A percentile compares a stretch with the other conserved stretches of the same genome.
Evolutionary conservation across 2,329 filamentous ascomycete species (phyloP).

Genomic region (Stagonosporopsis cucurbitacearum): DNA sequence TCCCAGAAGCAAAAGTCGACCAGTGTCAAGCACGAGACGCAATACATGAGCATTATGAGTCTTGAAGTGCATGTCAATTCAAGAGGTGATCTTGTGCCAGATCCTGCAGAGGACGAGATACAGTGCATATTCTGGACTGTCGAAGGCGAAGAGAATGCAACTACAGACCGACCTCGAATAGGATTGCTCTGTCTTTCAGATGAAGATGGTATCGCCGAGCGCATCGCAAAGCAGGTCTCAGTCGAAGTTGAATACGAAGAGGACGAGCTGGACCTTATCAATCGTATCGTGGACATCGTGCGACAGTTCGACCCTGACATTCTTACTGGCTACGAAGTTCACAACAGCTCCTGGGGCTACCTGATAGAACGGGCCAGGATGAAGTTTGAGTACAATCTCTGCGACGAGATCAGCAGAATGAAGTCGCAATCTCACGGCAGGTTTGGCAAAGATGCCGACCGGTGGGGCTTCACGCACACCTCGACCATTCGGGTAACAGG

Average conservation of each 20-base stretch:
- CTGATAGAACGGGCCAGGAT: constrained; percentile 85
- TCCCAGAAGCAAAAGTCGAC: constrained; percentile 77
- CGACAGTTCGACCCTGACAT: constrained; percentile 87
- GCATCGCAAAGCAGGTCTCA: constrained; percentile 66
- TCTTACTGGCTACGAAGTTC: constrained; percentile 92
- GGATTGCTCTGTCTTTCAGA: constrained; percentile 78
- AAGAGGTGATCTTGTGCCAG: constrained; percentile 78
- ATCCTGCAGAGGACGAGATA: constrained; percentile 89
- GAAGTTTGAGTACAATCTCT: constrained; percentile 89
- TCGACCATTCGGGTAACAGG: constrained; percentile 93
- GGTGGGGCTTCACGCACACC: constrained; percentile 93
- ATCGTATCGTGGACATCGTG: constrained; percentile 86
- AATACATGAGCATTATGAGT: constrained; percentile 97
- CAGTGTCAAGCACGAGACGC: constrained; percentile 80
- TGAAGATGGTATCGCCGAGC: constrained; percentile 63
- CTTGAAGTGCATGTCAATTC: constrained; percentile 92
- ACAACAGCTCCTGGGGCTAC: constrained; percentile 94
- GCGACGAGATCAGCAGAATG: constrained; percentile 89
- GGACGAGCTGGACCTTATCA: constrained; percentile 84
- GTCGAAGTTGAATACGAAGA: constrained; percentile 74
- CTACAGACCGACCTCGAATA: constrained; percentile 62
- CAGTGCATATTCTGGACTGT: constrained; percentile 90
- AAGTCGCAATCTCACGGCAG: constrained; percentile 81
- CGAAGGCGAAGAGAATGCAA: constrained; percentile 73
- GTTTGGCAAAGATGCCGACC: constrained; percentile 84